Conservation (phyloP, 2,329 filamentous ascomycete species). For the Ophiostoma quercus region DNA sequence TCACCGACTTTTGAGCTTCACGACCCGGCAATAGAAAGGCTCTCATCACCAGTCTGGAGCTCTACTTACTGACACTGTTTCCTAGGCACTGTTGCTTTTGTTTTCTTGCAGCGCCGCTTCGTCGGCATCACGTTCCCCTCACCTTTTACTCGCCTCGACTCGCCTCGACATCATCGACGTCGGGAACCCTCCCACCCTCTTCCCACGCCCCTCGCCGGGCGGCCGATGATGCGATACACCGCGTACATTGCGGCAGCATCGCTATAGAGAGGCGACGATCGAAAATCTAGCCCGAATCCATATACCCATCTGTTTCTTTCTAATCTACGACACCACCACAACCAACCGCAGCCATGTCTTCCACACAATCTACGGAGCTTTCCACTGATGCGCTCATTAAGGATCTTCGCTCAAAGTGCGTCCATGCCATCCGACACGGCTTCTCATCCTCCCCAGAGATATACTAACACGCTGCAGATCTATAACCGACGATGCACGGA, state of each 20-base stretch:
- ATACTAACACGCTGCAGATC: slow-evolving; percentile 26
- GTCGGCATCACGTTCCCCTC: background rate
- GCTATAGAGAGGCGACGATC: slow-evolving; percentile 26
- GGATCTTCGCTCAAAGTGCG: slow-evolving; percentile 52
- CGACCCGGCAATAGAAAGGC: background rate
- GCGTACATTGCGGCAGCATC: slow-evolving; percentile 24
- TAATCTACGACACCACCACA: background rate
- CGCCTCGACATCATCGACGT: background rate
- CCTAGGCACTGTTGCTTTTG: background rate
- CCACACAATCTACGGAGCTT: slow-evolving; percentile 44
- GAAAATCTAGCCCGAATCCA: background rate
- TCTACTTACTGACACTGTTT: background rate
- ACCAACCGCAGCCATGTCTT: slow-evolving; percentile 25
- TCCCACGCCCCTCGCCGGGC: slow-evolving; percentile 13
- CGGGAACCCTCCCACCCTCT: background rate
- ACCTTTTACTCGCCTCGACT: background rate
- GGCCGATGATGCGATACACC: slow-evolving; percentile 26
- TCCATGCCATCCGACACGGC: background rate
- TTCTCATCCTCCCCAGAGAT: background rate
- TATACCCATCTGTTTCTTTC: slow-evolving; percentile 9
- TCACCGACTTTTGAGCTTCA: background rate
- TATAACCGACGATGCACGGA: slow-evolving; percentile 45
- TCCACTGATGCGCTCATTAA: slow-evolving; percentile 51
- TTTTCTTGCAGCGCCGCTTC: background rate
- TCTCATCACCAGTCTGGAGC: too few relatives aligned